Evolutionary conservation across 2,329 filamentous ascomycete genomes (phyloP).

Genomic region (Penicillium sp.): DNA sequence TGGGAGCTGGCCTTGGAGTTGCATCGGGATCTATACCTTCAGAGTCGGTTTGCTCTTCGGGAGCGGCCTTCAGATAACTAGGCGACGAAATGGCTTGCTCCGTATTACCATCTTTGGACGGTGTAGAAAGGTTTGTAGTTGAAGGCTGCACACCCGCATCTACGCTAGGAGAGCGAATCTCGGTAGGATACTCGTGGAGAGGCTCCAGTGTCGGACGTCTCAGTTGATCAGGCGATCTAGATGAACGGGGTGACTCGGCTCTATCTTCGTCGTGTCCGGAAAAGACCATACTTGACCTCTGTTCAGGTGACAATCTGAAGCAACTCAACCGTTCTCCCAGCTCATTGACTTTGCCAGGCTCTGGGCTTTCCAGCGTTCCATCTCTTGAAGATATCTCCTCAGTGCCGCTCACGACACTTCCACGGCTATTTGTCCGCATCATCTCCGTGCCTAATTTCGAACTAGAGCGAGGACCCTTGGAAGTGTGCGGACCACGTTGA

Average conservation of each 20-base stretch:
- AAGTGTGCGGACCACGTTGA: slow-evolving; percentile 47
- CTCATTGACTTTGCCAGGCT: slow-evolving; percentile 8
- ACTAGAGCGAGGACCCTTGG: slow-evolving; percentile 60
- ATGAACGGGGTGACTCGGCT: slow-evolving; percentile 14
- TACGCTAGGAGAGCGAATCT: slow-evolving; percentile 2
- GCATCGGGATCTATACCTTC: slow-evolving; percentile 12
- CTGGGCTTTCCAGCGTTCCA: slow-evolving; percentile 27
- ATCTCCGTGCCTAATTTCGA: slow-evolving; percentile 94
- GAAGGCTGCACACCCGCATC: background rate
- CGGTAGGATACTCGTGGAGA: slow-evolving; percentile 10
- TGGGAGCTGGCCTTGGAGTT: slow-evolving; percentile 14
- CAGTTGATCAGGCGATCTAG: slow-evolving; percentile 1
- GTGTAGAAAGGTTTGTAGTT: background rate
- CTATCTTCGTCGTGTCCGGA: slow-evolving; percentile 9
- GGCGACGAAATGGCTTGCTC: background rate
- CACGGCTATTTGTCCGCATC: slow-evolving; percentile 94
- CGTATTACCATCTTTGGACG: background rate
- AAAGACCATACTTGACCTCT: background rate
- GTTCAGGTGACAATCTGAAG: slow-evolving; percentile 27
- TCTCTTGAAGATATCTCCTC: slow-evolving; percentile 37
- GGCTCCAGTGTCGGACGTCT: slow-evolving; percentile 10
- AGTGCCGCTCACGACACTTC: slow-evolving; percentile 60
- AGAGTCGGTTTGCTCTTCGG: background rate
- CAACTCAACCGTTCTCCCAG: slow-evolving; percentile 31
- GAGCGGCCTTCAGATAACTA: background rate